Evolutionary conservation across 257 asterid species (phyloP), one percentile per base, ranked within the genome.

Genomic region (Plantago ovata): DNA sequence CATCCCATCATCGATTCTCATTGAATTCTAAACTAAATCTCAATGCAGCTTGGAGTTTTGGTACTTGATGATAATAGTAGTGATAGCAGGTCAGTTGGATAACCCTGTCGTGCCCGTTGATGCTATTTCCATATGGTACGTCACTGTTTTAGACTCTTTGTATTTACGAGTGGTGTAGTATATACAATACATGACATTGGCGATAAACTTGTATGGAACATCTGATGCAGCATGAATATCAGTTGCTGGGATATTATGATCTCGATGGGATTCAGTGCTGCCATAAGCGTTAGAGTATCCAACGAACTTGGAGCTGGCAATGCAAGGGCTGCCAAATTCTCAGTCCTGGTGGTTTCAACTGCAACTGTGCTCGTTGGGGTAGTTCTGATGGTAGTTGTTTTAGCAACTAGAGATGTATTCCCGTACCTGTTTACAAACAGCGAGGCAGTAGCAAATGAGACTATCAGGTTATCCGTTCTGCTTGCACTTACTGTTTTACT

Each of bases 241-340:
- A 63, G 72, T 38, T 91, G 94, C 56, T 84, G 94, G 96, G 76
- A 78, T 56, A 75, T 78, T 18, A 87, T 87, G 96, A 82, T 87
- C 57, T 70, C 88, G 6, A 21, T 87, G 13, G 96, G 96, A 62
- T 87, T 87, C 43, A 87, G 82, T 68, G 94, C 96, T 69, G 91
- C 94, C 46, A 83, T 85, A 73, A 87, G 95, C 64, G 96, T 87
- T 71, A 71, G 95, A 77, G 87, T 87, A 16, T 67, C 94, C 0
- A 87, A 87, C 54, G 96, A 84, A 53, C 89, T 87, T 10, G 96
- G 93, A 63, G 95, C 89, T 13, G 87, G 93, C n/a, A 80, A 87
- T 61, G 76, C 95, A 20, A 63, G 48, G 38, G 80, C 80, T 7
- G 95, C 96, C 2, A 87, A 84, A 56, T 75, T 82, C 63, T 78